Evolutionary conservation across 805 yeast genomes (phyloP).

Genomic region (Ogataea wickerhamii): DNA sequence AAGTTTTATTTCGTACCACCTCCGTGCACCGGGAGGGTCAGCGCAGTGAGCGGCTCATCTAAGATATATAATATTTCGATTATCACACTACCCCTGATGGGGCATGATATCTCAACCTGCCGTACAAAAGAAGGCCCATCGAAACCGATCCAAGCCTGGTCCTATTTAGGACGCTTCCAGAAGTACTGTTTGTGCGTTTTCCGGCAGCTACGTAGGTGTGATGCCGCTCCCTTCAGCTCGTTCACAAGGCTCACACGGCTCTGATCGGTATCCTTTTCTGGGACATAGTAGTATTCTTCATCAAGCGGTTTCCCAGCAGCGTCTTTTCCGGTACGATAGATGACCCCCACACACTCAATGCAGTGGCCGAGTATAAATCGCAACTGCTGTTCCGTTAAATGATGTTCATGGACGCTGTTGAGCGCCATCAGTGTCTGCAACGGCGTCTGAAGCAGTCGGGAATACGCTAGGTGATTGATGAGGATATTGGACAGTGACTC

Average conservation of each 20-base stretch:
- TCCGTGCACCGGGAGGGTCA: too few relatives aligned
- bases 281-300: conserved; percentile 87
- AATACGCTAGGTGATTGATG: conserved; percentile 84
- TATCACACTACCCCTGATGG: too few relatives aligned
- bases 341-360: conserved; percentile 76
- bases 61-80: too few relatives aligned
- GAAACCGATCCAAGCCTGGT: too few relatives aligned
- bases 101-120: too few relatives aligned
- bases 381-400: conserved; percentile 42
- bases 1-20: too few relatives aligned
- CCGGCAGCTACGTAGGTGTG: conserved; percentile 76
- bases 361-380: conserved; percentile 41
- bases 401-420: conserved; percentile 54
- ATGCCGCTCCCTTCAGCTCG: conserved; percentile 76
- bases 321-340: conserved; percentile 86
- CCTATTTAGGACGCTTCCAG: conserved; percentile 55
- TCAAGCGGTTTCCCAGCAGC: conserved; percentile 95
- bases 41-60: too few relatives aligned
- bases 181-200: conserved; percentile 88
- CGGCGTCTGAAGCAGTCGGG: conserved; percentile 85
- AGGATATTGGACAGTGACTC: conserved; percentile 60
- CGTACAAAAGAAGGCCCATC: too few relatives aligned
- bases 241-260: conserved; percentile 69
- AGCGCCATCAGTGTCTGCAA: conserved; percentile 56
- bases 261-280: conserved; percentile 73